Evolutionary conservation across 768 basidiomycete species (phyloP).

Genomic region (Boletus vermiculosoides): DNA sequence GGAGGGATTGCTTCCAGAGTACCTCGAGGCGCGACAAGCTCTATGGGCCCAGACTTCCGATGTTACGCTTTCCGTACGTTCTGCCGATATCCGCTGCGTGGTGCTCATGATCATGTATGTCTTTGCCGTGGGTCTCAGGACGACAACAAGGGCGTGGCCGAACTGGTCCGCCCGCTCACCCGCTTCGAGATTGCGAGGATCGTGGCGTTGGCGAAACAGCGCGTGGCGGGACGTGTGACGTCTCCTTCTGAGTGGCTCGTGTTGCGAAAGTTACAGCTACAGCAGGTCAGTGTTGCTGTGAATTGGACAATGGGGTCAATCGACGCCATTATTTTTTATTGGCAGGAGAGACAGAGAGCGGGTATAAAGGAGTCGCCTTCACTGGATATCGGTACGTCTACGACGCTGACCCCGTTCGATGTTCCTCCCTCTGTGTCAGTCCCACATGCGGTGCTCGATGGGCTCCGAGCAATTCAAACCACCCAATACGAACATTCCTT

Average conservation of each 20-base stretch:
- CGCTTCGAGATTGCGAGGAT: slow-evolving; percentile 41
- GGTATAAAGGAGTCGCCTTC: slow-evolving; percentile 5
- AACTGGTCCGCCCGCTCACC: slow-evolving; percentile 41
- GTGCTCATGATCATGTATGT: not conserved
- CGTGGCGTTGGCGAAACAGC: slow-evolving; percentile 23
- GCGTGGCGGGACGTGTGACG: slow-evolving; percentile 9
- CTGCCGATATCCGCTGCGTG: not conserved
- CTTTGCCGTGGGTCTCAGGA: slow-evolving; percentile 4
- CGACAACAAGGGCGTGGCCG: slow-evolving; percentile 5
- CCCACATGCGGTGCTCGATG: slow-evolving; percentile 43
- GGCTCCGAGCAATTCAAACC: slow-evolving; percentile 53
- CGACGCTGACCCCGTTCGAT: slow-evolving; percentile 29
- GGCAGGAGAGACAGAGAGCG: slow-evolving; percentile 22
- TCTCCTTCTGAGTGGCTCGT: slow-evolving; percentile 35
- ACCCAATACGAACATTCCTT: slow-evolving; percentile 70
- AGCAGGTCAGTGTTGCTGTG: slow-evolving; percentile 24
- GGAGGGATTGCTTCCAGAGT: slow-evolving; percentile 35
- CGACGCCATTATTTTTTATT: too few relatives aligned
- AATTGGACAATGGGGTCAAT: not conserved
- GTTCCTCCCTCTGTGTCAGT: slow-evolving; percentile 22
- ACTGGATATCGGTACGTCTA: not conserved
- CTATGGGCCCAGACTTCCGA: slow-evolving; percentile 21
- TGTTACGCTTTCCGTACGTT: slow-evolving; percentile 16
- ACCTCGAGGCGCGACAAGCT: slow-evolving; percentile 30
- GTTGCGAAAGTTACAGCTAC: slow-evolving; percentile 47